Evolutionary conservation across 108 stramenopile species (phyloP), one percentile per base, ranked within the genome.

Genomic region (Pseudonitzschia multiseries): DNA sequence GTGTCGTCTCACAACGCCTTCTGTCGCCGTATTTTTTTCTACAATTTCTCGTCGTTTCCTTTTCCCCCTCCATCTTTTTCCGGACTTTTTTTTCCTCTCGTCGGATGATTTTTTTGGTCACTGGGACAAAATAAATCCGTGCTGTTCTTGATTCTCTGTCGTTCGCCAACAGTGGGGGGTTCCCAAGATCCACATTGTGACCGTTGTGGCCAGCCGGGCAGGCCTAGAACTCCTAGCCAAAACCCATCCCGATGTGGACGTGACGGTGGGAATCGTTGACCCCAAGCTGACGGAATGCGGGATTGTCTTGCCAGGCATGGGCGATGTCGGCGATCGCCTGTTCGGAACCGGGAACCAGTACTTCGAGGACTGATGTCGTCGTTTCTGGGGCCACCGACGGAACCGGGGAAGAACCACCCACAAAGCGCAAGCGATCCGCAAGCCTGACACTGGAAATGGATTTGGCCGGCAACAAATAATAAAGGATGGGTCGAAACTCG

Each of bases 311-410:
- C 98, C 98, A 1, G 98, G 98, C 15, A 74, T 99, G 43, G 98
- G 98, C 21, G 98, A 99, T 76, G 83, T 89, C 26, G 97, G 98
- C 0, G 94, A 98, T 81, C 91, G 98, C n/a, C 72, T 96, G 64
- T 96, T 90, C 81, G 89, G 88, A 8, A 92, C 91, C 10, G 66
- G 50, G 3, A 62, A 62, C 29, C 32, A 62, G 13, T 13, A 62
- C 18, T 42, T 42, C 40, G 61, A 41, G 15, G 29, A 62, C 18
- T n/a, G 61, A 40, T 6, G 32, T 40, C n/a, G 32, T 15, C 29
- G 33, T 33, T 8, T 36, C 61, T 12, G 13, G 32, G 9, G 61
- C 17, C 10, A 4, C 32, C 26, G 29, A 13, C 29, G 36, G 15
- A 17, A 27, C 26, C 32, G 29, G 10, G n/a, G 61, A 62, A 29